Evolutionary conservation across 2,329 filamentous ascomycete genomes (phyloP).

Genomic region (Orbilia brochopaga): DNA sequence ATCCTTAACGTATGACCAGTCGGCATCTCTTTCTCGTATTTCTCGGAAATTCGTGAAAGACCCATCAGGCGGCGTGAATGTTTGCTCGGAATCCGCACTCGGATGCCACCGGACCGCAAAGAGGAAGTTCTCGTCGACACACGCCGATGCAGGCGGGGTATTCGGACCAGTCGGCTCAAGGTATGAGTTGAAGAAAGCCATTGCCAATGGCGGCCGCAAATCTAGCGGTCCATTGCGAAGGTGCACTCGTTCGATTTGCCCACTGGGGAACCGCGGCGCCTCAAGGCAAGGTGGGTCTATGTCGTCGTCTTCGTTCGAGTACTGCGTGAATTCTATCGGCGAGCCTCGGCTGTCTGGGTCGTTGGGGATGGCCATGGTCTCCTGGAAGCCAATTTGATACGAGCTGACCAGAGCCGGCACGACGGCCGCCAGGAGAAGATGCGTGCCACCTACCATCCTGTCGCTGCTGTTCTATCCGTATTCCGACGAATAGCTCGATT

Average conservation of each 20-base stretch:
- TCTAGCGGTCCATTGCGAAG: conserved; percentile 1
- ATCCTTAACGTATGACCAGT: not conserved
- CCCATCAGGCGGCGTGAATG: not conserved
- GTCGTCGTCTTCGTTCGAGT: not conserved
- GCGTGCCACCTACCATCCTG: too few species aligned
- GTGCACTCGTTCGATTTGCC: not conserved
- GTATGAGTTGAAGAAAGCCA: conserved; percentile 17
- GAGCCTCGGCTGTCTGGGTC: not conserved
- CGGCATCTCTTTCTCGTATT: not conserved
- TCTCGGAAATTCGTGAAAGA: conserved; percentile 22
- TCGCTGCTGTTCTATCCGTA: too few species aligned
- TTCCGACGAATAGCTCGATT: too few species aligned
- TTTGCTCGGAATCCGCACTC: not conserved
- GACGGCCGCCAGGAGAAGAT: too few species aligned
- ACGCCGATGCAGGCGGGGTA: not conserved
- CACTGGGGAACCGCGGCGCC: conserved; percentile 9
- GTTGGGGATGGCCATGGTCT: not conserved
- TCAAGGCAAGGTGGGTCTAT: not conserved
- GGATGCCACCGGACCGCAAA: conserved; percentile 22
- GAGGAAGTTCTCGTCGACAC: not conserved
- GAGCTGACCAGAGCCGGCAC: not conserved
- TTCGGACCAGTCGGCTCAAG: not conserved
- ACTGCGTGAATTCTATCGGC: not conserved
- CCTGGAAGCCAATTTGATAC: not conserved
- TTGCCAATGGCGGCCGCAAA: not conserved